These are phyloP conservation scores for Puccinia coronata DNA, from an alignment of 1,284 basidiomycete species.

Conservation along the genomic window DNA sequence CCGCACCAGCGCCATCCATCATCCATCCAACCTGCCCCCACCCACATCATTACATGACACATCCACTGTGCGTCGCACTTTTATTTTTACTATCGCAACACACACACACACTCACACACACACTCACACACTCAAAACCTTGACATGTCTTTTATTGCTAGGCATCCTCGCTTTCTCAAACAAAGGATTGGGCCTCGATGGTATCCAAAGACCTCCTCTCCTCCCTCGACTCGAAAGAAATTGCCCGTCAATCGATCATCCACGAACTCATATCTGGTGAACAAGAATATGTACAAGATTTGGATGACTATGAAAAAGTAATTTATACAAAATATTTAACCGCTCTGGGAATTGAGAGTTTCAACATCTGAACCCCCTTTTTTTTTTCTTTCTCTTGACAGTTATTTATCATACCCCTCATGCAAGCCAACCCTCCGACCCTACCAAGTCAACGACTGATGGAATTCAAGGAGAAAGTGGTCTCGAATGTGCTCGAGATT, in stretches of 20 bases:
- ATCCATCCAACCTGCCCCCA: not conserved
- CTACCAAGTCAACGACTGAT: constrained; percentile 70
- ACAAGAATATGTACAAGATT: constrained; percentile 83
- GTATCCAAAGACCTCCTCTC: constrained; percentile 70
- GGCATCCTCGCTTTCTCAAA: constrained; percentile 72
- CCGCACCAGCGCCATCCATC: not conserved
- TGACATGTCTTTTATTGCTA: too few relatives aligned
- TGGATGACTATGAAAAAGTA: constrained; percentile 72
- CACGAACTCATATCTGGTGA: constrained; percentile 88
- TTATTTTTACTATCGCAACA: not conserved
- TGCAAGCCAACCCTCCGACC: constrained; percentile 70
- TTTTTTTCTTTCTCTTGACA: too few relatives aligned
- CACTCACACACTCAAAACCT: constrained; percentile 42
- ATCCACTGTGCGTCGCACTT: constrained; percentile 22
- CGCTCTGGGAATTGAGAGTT: not conserved
- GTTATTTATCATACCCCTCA: constrained; percentile 77
- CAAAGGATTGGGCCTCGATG: constrained; percentile 74
- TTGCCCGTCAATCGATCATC: constrained; percentile 85
- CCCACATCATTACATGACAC: not conserved
- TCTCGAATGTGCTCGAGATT: constrained; percentile 81
- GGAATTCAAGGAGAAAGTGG: constrained; percentile 80
- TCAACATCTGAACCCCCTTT: not conserved
- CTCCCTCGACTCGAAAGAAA: constrained; percentile 73
- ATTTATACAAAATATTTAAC: not conserved
- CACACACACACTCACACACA: not conserved